Evolutionary conservation across 83 land plant species (phyloP).

Genomic region (Picea abies): DNA sequence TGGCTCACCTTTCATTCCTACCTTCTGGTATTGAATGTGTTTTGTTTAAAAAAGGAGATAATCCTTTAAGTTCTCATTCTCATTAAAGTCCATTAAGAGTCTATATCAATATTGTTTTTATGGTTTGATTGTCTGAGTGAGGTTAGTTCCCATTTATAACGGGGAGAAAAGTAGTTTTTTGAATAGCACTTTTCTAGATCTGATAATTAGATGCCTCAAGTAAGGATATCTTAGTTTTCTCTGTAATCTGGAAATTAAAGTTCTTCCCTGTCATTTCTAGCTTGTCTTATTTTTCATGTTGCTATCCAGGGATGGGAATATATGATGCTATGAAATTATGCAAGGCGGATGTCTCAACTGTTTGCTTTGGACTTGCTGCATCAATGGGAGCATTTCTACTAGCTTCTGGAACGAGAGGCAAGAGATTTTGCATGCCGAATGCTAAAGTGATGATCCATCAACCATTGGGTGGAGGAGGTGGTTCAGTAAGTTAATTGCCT

Average conservation of each 20-base stretch:
- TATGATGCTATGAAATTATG: slow-evolving; percentile 98
- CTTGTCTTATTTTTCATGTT: background rate
- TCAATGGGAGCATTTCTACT: slow-evolving; percentile 98
- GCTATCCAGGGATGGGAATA: slow-evolving; percentile 87
- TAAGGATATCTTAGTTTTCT: background rate
- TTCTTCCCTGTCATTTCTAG: background rate
- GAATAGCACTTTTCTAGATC: background rate
- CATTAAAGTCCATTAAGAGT: too few relatives aligned
- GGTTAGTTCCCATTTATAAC: too few relatives aligned
- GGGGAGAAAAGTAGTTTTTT: too few relatives aligned
- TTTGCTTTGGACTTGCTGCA: slow-evolving; percentile 96
- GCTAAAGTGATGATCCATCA: slow-evolving; percentile 97
- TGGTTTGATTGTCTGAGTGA: too few relatives aligned
- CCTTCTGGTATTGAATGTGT: too few relatives aligned
- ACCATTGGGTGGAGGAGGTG: slow-evolving; percentile 72
- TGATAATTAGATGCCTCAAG: background rate
- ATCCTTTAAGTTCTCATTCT: too few relatives aligned
- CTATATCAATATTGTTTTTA: too few relatives aligned
- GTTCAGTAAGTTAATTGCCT: slow-evolving; percentile 29
- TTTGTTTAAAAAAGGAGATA: too few relatives aligned
- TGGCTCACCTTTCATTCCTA: too few relatives aligned
- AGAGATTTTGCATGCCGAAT: slow-evolving; percentile 99
- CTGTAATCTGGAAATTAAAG: background rate
- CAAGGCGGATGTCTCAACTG: slow-evolving; percentile 94
- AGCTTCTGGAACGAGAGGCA: slow-evolving; percentile 92